These are phyloP conservation scores for Thraustochytrium sp. DNA, from an alignment of 352 stramenopile species.

Conservation along the genomic window DNA sequence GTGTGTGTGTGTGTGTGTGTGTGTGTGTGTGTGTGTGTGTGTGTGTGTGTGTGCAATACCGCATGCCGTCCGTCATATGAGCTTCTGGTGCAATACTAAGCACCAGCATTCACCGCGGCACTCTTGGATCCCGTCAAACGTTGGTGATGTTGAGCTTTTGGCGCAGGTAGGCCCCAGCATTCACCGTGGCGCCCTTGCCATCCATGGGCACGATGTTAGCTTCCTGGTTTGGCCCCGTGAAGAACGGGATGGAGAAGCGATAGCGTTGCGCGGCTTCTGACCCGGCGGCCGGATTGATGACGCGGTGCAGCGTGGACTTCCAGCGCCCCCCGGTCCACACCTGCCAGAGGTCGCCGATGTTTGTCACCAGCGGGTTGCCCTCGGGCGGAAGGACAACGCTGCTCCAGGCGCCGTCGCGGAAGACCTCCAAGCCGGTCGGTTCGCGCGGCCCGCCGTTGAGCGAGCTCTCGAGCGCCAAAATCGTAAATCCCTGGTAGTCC, in stretches of 20 bases:
- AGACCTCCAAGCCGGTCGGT: neutral
- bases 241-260: constrained; percentile 39
- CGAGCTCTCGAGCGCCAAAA: neutral
- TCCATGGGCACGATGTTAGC: neutral
- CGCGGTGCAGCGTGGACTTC: constrained; percentile 39
- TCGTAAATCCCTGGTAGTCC: constrained; percentile 33
- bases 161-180: neutral
- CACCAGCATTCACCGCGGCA: too few relatives aligned
- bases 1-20: too few relatives aligned
- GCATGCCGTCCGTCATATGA: too few relatives aligned
- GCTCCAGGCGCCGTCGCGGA: neutral
- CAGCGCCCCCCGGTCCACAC: neutral
- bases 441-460: neutral
- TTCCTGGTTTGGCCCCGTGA: constrained; percentile 20
- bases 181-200: neutral
- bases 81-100: too few relatives aligned
- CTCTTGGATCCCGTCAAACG: too few relatives aligned
- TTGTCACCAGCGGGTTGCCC: neutral
- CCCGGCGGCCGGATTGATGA: neutral
- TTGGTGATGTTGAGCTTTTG: constrained; percentile 20
- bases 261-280: neutral
- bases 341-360: constrained; percentile 32
- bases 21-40: too few relatives aligned
- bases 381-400: neutral
- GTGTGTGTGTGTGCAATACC: too few relatives aligned